A percentile compares a stretch with the other conserved stretches of the same genome.
These are phyloP conservation scores for Aspergillus hancockii DNA, from an alignment of 495 filamentous ascomycete genomes.

Conservation along the genomic window DNA sequence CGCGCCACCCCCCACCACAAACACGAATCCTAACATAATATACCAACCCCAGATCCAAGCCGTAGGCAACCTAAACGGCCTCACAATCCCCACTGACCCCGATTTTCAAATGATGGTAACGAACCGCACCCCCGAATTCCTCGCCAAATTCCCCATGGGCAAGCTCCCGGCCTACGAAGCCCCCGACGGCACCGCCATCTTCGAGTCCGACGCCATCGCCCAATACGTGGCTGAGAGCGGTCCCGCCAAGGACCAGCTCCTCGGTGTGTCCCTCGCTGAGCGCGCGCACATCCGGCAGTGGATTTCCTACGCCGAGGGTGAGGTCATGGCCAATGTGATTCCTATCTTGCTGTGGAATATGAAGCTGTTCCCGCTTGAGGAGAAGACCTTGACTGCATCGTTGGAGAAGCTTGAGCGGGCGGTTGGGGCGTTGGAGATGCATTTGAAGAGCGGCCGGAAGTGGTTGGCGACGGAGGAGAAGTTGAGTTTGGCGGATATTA, in stretches of 20 bases:
- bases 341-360: constrained; percentile 36
- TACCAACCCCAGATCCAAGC: constrained; percentile 43
- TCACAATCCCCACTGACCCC: constrained; percentile 39
- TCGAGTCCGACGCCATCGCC: constrained; percentile 58
- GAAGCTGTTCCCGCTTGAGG: constrained; percentile 33
- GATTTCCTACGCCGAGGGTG: constrained; percentile 48
- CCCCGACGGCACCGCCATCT: constrained; percentile 50
- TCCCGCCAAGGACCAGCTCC: constrained; percentile 49
- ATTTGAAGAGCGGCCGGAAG: constrained; percentile 30
- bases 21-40: not conserved
- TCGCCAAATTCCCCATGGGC: constrained; percentile 62
- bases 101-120: constrained; percentile 46
- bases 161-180: constrained; percentile 60
- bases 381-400: constrained; percentile 39
- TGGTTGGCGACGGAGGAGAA: constrained; percentile 49
- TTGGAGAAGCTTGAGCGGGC: constrained; percentile 42
- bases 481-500: constrained; percentile 57
- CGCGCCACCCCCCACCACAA: not conserved
- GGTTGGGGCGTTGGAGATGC: not conserved
- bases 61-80: constrained; percentile 53
- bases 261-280: constrained; percentile 47
- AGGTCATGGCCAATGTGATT: constrained; percentile 37
- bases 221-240: constrained; percentile 55
- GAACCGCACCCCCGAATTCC: constrained; percentile 52
- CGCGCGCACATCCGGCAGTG: constrained; percentile 53